Evolutionary conservation across 345 rosid genomes (phyloP).

Genomic region (Melaleuca alternifolia): DNA sequence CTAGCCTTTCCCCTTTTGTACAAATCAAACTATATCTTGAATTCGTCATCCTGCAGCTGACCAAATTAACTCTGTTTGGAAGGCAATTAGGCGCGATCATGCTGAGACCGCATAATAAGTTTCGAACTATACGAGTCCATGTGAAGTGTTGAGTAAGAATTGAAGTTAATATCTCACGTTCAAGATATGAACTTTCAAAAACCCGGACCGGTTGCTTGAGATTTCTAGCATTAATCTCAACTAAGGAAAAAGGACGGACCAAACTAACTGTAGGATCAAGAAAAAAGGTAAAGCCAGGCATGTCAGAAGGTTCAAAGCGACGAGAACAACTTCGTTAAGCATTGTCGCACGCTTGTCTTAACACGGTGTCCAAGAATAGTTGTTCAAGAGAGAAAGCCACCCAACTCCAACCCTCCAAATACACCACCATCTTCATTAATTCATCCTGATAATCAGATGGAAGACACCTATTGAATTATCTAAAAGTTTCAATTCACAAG

Average conservation of each 20-base stretch:
- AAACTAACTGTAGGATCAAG: background rate
- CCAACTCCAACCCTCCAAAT: background rate
- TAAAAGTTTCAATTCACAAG: background rate
- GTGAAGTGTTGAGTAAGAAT: background rate
- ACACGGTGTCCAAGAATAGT: background rate
- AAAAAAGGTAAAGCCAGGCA: background rate
- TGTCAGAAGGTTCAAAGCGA: background rate
- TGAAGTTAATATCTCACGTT: background rate
- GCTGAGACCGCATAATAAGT: background rate
- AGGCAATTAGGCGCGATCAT: background rate
- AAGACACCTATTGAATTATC: background rate
- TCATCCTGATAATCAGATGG: background rate
- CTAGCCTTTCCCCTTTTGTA: background rate
- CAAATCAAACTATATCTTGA: background rate
- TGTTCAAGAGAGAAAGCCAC: background rate
- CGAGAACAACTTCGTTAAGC: background rate
- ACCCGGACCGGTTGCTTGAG: background rate
- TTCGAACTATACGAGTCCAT: background rate
- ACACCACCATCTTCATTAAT: background rate
- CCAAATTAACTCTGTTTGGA: background rate
- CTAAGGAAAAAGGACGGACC: background rate
- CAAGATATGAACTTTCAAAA: background rate
- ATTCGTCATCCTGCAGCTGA: background rate
- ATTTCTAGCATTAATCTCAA: background rate
- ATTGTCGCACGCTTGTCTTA: background rate